Evolutionary conservation across 495 filamentous ascomycete genomes (phyloP).

Genomic region (Xylaria intraflava): DNA sequence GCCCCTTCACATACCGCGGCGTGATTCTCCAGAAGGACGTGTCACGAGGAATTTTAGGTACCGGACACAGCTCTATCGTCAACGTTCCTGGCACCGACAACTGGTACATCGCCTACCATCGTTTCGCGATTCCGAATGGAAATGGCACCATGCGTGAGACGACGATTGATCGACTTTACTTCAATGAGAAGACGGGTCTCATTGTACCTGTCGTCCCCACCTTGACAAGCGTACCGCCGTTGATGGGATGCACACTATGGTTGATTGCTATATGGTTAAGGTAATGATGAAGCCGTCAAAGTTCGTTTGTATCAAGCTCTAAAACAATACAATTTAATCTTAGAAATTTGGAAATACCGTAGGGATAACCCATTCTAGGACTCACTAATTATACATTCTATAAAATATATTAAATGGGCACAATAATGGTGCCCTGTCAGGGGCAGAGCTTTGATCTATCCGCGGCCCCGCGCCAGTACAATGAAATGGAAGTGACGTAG

Average conservation of each 20-base stretch:
- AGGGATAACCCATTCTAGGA: not conserved
- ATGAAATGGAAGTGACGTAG: too few relatives aligned
- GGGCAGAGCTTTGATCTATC: not conserved
- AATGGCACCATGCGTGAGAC: conserved; percentile 11
- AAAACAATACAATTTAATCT: too few relatives aligned
- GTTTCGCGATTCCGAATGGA: conserved; percentile 13
- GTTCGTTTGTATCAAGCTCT: too few relatives aligned
- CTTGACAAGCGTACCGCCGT: conserved; percentile 2
- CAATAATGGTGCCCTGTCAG: not conserved
- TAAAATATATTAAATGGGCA: not conserved
- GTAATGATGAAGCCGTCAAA: too few relatives aligned
- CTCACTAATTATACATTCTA: not conserved
- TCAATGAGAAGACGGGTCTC: conserved; percentile 9
- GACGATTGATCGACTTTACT: conserved; percentile 12
- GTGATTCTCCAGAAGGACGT: conserved; percentile 15
- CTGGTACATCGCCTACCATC: conserved; percentile 18
- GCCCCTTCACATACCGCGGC: conserved; percentile 14
- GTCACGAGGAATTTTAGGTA: conserved; percentile 10
- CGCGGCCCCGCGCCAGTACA: not conserved
- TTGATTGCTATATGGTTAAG: too few relatives aligned
- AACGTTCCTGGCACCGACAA: conserved; percentile 16
- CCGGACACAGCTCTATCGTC: conserved; percentile 14
- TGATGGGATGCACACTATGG: too few relatives aligned
- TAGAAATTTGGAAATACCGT: too few relatives aligned
- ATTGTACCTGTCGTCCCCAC: conserved; percentile 11